Conservation (phyloP, 768 basidiomycete species). For the Boletus vinaceobasis region DNA sequence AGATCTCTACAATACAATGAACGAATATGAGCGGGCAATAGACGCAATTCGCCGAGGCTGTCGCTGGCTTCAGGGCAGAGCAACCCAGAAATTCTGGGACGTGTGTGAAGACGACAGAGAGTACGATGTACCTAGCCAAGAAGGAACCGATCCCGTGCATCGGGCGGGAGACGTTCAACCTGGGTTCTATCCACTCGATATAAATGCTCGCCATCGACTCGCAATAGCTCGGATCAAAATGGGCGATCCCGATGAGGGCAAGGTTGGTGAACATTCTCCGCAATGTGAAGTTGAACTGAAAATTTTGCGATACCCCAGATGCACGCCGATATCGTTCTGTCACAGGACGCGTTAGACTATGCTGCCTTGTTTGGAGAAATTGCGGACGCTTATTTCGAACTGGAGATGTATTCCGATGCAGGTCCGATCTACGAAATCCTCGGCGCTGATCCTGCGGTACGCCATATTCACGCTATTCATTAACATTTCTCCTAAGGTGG, state of each 20-base stretch:
- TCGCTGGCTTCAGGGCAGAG: background rate
- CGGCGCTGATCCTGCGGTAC: background rate
- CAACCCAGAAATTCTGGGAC: background rate
- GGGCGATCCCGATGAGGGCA: conserved; percentile 76
- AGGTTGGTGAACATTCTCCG: conserved; percentile 42
- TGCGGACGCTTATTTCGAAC: conserved; percentile 70
- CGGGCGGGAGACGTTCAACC: background rate
- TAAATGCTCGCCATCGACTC: conserved; percentile 66
- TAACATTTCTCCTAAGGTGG: background rate
- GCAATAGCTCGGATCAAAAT: conserved; percentile 78
- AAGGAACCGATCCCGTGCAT: background rate
- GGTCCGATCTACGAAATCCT: background rate
- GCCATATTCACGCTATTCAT: background rate
- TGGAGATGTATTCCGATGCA: background rate
- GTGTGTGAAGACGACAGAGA: background rate
- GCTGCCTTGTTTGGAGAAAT: conserved; percentile 77
- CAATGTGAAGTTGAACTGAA: background rate
- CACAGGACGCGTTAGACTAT: conserved; percentile 72
- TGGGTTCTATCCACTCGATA: background rate
- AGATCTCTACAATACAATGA: background rate
- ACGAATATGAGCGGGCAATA: background rate
- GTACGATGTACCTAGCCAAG: conserved; percentile 51
- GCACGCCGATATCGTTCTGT: conserved; percentile 69
- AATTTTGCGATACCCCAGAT: conserved; percentile 44
- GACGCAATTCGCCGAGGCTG: background rate